Evolutionary conservation across 306 rosid genomes (phyloP), one percentile per base, ranked within the genome.

Genomic region (Alnus rubra): DNA sequence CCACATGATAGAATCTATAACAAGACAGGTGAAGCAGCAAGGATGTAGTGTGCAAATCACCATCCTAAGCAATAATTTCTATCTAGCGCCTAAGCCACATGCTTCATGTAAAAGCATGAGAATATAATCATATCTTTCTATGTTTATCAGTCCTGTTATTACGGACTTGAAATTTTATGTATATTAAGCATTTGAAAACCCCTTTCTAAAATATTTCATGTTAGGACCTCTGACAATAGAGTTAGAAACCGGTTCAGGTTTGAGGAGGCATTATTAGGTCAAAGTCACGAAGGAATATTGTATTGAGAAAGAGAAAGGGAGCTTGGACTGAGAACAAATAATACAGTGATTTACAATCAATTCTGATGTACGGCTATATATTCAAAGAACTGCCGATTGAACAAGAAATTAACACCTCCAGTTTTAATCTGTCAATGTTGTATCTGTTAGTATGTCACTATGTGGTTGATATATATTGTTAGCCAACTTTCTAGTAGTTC

Each of bases 201-300:
- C 70, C 48, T 33, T 37, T 16, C 14, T 4, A 9, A 9, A 9
- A 39, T n/a, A n/a, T 68, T 68, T 18, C 51, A 18, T 68, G 48
- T 68, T n/a, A 16, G 51, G 51, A 68, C 72, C 51, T 8, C 72
- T 42, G 72, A 4, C 9, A 15, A 68, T 39, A 67, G 72, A 68
- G 72, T 42, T 4, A 68, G 50, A 18, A 35, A 64, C 15, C 3
- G 14, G 48, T 15, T 48, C 10, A 23, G 33, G 3, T 42, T n/a
- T 11, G 15, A 4, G 72, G n/a, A 64, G 71, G 50, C 72, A 33
- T 9, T 68, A n/a, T 9, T 68, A 48, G 51, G 72, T 68, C 23
- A 35, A 39, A 64, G 47, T 67, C 15, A 68, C 51, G 33, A 18
- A 9, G 72, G 72, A 68, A 68, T 3, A 18, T 1, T 67, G 18